Evolutionary conservation across 805 yeast genomes (phyloP).

Genomic region (Limtongia smithiae): DNA sequence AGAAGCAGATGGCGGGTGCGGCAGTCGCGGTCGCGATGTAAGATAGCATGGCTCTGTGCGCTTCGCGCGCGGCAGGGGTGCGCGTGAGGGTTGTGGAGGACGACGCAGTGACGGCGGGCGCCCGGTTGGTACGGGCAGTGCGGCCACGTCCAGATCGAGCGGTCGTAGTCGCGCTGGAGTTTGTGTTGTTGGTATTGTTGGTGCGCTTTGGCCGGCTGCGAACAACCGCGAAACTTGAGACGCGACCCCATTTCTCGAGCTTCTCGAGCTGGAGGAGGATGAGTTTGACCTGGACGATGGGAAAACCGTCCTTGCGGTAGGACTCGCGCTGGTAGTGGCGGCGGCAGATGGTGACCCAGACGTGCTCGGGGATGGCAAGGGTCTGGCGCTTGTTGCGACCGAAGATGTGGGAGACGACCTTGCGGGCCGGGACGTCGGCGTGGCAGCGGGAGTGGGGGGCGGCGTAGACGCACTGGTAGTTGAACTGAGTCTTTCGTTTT

Average conservation of each 20-base stretch:
- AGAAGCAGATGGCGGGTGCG: slow-evolving; percentile 7
- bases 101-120: not conserved
- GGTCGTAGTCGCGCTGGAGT: not conserved
- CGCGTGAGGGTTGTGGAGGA: not conserved
- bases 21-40: not conserved
- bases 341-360: slow-evolving; percentile 26
- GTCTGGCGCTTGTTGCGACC: slow-evolving; percentile 30
- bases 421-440: slow-evolving; percentile 17
- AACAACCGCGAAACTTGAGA: slow-evolving; percentile 12
- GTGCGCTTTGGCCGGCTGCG: slow-evolving; percentile 1
- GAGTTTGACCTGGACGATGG: slow-evolving; percentile 20
- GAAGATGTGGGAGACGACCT: slow-evolving; percentile 29
- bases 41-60: not conserved
- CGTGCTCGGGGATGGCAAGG: slow-evolving; percentile 20
- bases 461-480: slow-evolving; percentile 7
- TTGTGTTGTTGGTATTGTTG: not conserved
- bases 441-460: slow-evolving; percentile 10
- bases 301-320: slow-evolving; percentile 22
- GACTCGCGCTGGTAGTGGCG: slow-evolving; percentile 23
- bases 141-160: too few species aligned
- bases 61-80: not conserved
- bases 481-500: not conserved
- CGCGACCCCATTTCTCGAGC: slow-evolving; percentile 25
- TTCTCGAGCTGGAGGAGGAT: slow-evolving; percentile 23
- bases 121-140: not conserved